These are phyloP conservation scores for Secale cereale DNA, from an alignment of 176 grass and related monocot species.

Conservation along the genomic window DNA sequence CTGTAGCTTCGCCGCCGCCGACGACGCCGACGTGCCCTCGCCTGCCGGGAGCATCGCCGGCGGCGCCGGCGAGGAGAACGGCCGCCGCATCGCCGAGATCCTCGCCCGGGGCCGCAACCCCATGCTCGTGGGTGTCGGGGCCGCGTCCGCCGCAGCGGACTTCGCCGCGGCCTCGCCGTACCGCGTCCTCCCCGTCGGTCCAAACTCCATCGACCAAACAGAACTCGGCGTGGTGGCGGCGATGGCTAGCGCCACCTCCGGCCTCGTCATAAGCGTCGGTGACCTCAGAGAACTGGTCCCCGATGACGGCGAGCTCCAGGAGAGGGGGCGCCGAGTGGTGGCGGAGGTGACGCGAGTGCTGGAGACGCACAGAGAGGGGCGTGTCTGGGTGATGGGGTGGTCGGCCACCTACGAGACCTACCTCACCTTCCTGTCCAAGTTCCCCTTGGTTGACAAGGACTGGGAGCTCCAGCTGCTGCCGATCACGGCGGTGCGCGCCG, in stretches of 20 bases:
- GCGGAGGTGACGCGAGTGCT: constrained; percentile 75
- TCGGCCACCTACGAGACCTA: constrained; percentile 87
- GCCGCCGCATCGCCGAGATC: constrained; percentile 65
- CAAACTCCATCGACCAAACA: constrained; percentile 4
- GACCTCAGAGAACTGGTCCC: constrained; percentile 74
- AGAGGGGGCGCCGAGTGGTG: constrained; percentile 39
- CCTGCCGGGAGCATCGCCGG: constrained; percentile 23
- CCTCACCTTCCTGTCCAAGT: constrained; percentile 85
- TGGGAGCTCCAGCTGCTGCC: constrained; percentile 94
- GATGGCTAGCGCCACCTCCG: not conserved
- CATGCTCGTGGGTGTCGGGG: constrained; percentile 85
- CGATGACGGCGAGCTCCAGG: constrained; percentile 32
- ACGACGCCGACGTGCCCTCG: constrained; percentile 56
- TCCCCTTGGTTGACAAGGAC: constrained; percentile 89
- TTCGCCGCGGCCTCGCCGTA: constrained; percentile 42
- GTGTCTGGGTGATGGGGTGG: constrained; percentile 85
- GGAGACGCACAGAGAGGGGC: constrained; percentile 45
- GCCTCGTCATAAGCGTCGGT: constrained; percentile 63
- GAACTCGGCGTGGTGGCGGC: constrained; percentile 20
- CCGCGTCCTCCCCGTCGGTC: constrained; percentile 40
- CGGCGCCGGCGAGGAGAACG: constrained; percentile 50
- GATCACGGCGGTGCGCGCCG: constrained; percentile 48
- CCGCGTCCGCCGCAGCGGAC: constrained; percentile 51
- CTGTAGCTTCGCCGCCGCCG: constrained; percentile 63
- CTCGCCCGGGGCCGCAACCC: constrained; percentile 72